These are phyloP conservation scores for Casuarina cunninghamiana DNA, from an alignment of 306 rosid genomes.

Conservation along the genomic window DNA sequence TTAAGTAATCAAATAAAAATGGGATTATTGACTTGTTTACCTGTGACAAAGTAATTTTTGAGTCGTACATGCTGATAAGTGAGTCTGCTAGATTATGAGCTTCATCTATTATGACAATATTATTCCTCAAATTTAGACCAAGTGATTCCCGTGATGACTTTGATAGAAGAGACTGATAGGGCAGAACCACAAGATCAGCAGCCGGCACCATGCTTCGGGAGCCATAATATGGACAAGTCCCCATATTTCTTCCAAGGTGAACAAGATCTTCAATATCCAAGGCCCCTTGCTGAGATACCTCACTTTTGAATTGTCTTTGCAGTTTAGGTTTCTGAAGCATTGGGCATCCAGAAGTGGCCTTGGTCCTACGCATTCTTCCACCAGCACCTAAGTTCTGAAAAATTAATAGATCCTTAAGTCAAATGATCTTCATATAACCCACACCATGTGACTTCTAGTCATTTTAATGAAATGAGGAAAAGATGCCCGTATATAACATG, in stretches of 20 bases:
- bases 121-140: conserved; percentile 78
- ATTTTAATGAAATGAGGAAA: conserved; percentile 6
- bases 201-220: conserved; percentile 75
- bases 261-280: conserved; percentile 96
- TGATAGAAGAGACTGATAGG: conserved; percentile 92
- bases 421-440: neutral
- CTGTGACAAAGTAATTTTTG: conserved; percentile 71
- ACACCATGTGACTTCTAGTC: conserved; percentile 15
- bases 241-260: conserved; percentile 71
- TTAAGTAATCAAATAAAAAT: conserved; percentile 21
- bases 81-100: conserved; percentile 97
- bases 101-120: conserved; percentile 77
- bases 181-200: conserved; percentile 92
- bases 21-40: conserved; percentile 39
- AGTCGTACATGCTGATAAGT: conserved; percentile 84
- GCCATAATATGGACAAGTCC: conserved; percentile 93
- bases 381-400: conserved; percentile 63
- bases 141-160: conserved; percentile 96
- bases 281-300: conserved; percentile 69
- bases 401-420: conserved; percentile 32
- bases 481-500: neutral
- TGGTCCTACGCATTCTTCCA: conserved; percentile 56
- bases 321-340: conserved; percentile 76
- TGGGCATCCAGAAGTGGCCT: conserved; percentile 84
- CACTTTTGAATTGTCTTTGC: conserved; percentile 64